Conservation (phyloP, 495 filamentous ascomycete genomes). For the Hypoxylon subgilvum region DNA sequence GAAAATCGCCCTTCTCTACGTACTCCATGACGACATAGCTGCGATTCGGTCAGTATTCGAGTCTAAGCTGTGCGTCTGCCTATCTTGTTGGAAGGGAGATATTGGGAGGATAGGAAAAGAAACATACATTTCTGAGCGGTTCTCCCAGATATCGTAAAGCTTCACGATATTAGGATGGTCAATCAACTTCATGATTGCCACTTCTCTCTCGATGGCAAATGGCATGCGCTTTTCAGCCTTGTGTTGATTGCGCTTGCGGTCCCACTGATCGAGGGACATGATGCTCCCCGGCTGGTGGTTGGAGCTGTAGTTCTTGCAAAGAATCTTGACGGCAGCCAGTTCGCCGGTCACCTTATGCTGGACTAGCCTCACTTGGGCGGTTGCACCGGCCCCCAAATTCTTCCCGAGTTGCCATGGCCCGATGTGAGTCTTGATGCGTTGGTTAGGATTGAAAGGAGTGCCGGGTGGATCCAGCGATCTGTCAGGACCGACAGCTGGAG, state of each 20-base stretch:
- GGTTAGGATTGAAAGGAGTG: conserved; percentile 60
- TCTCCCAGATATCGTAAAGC: conserved; percentile 96
- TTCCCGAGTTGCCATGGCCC: conserved; percentile 91
- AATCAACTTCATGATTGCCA: conserved; percentile 94
- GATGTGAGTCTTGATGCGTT: conserved; percentile 74
- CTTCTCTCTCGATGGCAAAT: conserved; percentile 85
- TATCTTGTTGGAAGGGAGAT: not conserved
- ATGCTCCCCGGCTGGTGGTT: conserved; percentile 78
- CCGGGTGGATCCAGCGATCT: conserved; percentile 77
- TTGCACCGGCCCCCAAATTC: conserved; percentile 83
- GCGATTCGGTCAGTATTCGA: conserved; percentile 31
- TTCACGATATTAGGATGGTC: conserved; percentile 91
- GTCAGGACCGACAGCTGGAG: conserved; percentile 63
- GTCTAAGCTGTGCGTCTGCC: no score
- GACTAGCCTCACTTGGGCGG: conserved; percentile 81
- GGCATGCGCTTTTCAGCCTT: conserved; percentile 73
- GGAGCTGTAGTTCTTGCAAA: conserved; percentile 75
- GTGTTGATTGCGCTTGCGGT: conserved; percentile 52
- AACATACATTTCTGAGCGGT: conserved; percentile 85
- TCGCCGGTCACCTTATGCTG: conserved; percentile 76
- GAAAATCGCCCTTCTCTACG: conserved; percentile 88
- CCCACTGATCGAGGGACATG: conserved; percentile 67
- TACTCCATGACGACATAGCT: conserved; percentile 98
- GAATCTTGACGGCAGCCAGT: conserved; percentile 90
- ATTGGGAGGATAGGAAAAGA: not conserved